Conservation (phyloP, 805 yeast species). For the Isabelozyma rhagii region DNA sequence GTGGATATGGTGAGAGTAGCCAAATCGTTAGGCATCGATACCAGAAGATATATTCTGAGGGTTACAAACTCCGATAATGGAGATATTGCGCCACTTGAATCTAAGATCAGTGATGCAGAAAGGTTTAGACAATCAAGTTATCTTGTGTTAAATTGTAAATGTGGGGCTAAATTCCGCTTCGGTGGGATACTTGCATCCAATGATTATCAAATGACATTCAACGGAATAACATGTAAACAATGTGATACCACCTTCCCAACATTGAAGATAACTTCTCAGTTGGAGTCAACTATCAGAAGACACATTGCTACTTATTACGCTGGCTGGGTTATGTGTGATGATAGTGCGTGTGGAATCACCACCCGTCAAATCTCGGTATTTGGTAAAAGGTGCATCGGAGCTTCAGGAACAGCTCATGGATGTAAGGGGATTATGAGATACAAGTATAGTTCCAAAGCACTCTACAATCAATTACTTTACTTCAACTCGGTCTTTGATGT, state of each 20-base stretch:
- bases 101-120: slow-evolving; percentile 76
- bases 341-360: slow-evolving; percentile 69
- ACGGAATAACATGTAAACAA: slow-evolving; percentile 67
- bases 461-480: slow-evolving; percentile 84
- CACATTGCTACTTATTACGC: slow-evolving; percentile 77
- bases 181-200: slow-evolving; percentile 71
- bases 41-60: slow-evolving; percentile 52
- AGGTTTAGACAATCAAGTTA: slow-evolving; percentile 66
- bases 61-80: slow-evolving; percentile 39
- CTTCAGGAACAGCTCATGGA: slow-evolving; percentile 55
- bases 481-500: slow-evolving; percentile 77
- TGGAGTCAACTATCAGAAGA: slow-evolving; percentile 68
- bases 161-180: slow-evolving; percentile 60
- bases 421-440: slow-evolving; percentile 82
- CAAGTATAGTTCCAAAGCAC: slow-evolving; percentile 70
- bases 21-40: slow-evolving; percentile 71
- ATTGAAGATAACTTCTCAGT: slow-evolving; percentile 61
- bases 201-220: slow-evolving; percentile 57
- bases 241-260: slow-evolving; percentile 55
- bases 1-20: slow-evolving; percentile 79
- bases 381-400: slow-evolving; percentile 79
- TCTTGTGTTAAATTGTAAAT: slow-evolving; percentile 57
- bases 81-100: slow-evolving; percentile 70
- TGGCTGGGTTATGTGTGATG: slow-evolving; percentile 86
- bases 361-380: slow-evolving; percentile 88